A percentile compares a stretch with the other conserved stretches of the same genome.
phyloP scores from a whole-genome alignment of 352 stramenopile species.

The Globisporangium cystogenes region DNA sequence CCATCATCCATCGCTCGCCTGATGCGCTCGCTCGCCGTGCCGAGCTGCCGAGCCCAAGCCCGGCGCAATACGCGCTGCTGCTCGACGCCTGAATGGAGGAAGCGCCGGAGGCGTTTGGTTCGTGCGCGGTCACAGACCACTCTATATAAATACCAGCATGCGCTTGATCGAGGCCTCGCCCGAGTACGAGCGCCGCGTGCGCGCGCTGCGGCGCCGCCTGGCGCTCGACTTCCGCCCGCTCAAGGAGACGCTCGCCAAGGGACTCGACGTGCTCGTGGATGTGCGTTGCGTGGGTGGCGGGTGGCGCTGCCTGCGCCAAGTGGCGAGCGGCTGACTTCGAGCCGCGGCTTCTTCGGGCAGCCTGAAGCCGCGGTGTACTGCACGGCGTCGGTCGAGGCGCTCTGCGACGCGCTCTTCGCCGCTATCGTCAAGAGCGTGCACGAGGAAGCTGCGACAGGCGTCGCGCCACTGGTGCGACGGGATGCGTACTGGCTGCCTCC shows the following conservation, averaged over 20 bases:
- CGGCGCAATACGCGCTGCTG: too few relatives aligned
- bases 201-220: constrained; percentile 37
- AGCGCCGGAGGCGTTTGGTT: too few relatives aligned
- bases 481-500: too few relatives aligned
- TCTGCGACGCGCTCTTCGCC: constrained; percentile 48
- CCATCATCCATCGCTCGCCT: too few relatives aligned
- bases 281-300: constrained; percentile 13
- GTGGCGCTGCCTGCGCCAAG: not conserved
- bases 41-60: too few relatives aligned
- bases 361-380: constrained; percentile 45
- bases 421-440: constrained; percentile 36
- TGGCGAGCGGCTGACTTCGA: too few relatives aligned
- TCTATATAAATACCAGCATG: constrained; percentile 10
- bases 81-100: too few relatives aligned
- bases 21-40: too few relatives aligned
- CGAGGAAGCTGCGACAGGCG: constrained; percentile 18
- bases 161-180: constrained; percentile 17
- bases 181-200: constrained; percentile 38
- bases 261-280: constrained; percentile 40
- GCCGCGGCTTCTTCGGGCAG: too few relatives aligned
- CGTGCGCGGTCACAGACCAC: too few relatives aligned
- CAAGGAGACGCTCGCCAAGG: constrained; percentile 34
- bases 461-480: constrained; percentile 24
- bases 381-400: constrained; percentile 43
- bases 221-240: constrained; percentile 54